Evolutionary conservation across 345 rosid species (phyloP), one percentile per base, ranked within the genome.

Genomic region (Syzygium aromaticum): DNA sequence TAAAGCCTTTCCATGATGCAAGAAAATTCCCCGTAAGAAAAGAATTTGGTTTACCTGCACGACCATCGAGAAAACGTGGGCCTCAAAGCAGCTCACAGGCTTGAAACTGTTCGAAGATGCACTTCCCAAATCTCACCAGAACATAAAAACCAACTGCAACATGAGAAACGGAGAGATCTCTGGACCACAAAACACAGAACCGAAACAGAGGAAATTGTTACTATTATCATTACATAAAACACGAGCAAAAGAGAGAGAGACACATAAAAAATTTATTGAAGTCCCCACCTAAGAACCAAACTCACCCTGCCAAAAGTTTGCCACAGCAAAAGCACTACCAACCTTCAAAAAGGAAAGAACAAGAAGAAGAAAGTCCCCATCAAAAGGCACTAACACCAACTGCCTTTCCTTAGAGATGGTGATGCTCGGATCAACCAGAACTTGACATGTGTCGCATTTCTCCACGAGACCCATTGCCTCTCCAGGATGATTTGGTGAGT

Each of bases 381-480:
- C 90, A 21, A 84, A 85, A 87, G 52, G 53, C 86, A 16, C 49
- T 28, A 15, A 15, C 46, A 85, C 83, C 73, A 63, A 10, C 54
- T 33, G 78, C 28, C 28, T 38, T 86, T 86, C 84, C 67, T 54
- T 28, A n/a, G 85, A 59, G 61, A 78, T 16, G 77, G 22, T 4
- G 52, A 82, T 9, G 43, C 85, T 15, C 21, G 38, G 25, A 87
- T 91, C 93, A 90, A 91, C 91, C 59, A 57, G 43, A 84, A 83
- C 56, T 53, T 51, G 88, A 93, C 95, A 92, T 95, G 93, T 93
- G 97, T 90, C 89, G 4, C 84, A 53, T 51, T 83, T 64, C 87
- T 87, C 43, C 43, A 30, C 49, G 12, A 64, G 77, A 30, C 10
- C 77, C 43, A 30, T 64, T 64, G 12, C 21, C 12, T 64, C 43